Evolutionary conservation across 2,329 filamentous ascomycete genomes (phyloP), one percentile per base, ranked within the genome.

Genomic region (Tolypocladium ovalisporum): DNA sequence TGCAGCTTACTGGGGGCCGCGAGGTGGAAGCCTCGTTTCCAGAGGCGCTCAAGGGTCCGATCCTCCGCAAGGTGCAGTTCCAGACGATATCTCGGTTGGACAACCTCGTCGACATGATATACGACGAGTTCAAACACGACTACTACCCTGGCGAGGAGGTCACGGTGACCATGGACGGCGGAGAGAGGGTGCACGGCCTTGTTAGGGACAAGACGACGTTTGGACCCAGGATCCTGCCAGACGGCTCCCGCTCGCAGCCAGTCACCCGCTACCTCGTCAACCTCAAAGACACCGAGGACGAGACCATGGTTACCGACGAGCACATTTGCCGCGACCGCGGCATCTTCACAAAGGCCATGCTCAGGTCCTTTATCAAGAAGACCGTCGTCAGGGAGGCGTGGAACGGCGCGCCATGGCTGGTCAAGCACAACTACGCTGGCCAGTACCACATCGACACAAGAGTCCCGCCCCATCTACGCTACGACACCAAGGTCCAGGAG

Each of bases 341-440:
- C 65, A 82, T 90, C 52, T 99, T 97, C 69, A 97, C 93, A 34
- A 97, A 99, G 73, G 86, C 92, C 54, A 92, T 97, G 70, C 78
- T 99, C 44, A 86, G 93, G 37, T 90, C 91, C 7, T 99, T 97
- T 63, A 89, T 99, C 62, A 96, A 96, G 70, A 92, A 95, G 71
- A 94, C 91, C 0, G 88, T 97, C n/a, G 88, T 86, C 2, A 80
- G 93, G 60, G 94, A 97, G 67, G 84, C 90, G 4, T 97, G 92
- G 90, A 93, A 86, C 60, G 93, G 93, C n/a, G 94, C 94, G 0
- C 93, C 94, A 0, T 99, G 94, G 94, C 76, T 96, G 57, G 93
- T 97, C 22, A 97, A 95, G 73, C 82, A 88, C 39, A 86, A 90
- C 56, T 85, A 96, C 59, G 94, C 94, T 1, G 83, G 84, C 52